Evolutionary conservation across 2,329 filamentous ascomycete genomes (phyloP).

Genomic region (Magnaporthiopsis rhizophila): DNA sequence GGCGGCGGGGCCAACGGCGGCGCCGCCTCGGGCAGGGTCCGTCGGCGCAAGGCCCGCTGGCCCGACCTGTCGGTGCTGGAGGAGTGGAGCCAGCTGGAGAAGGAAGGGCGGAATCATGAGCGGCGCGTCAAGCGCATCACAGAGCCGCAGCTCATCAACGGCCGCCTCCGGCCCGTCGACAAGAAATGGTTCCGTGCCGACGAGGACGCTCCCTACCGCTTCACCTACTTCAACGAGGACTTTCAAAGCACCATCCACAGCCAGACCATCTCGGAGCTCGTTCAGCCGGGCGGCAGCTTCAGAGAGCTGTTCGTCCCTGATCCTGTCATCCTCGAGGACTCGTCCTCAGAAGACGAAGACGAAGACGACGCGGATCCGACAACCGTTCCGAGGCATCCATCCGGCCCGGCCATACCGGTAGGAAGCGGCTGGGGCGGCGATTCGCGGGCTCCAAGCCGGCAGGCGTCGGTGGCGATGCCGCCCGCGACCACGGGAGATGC

Average conservation of each 20-base stretch:
- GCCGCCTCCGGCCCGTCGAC: constrained; percentile 73
- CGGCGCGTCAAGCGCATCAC: constrained; percentile 84
- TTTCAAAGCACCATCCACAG: constrained; percentile 94
- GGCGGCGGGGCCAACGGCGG: constrained; percentile 17
- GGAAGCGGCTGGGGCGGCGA: constrained; percentile 20
- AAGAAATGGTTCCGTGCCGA: constrained; percentile 78
- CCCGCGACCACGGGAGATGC: neutral
- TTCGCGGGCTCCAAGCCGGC: constrained; percentile 36
- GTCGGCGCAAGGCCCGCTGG: constrained; percentile 67
- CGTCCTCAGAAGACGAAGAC: constrained; percentile 58
- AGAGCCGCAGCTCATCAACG: constrained; percentile 87
- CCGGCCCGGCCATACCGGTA: neutral
- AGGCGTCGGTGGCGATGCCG: constrained; percentile 26
- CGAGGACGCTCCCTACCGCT: constrained; percentile 86
- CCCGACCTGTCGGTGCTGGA: constrained; percentile 78
- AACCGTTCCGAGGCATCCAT: neutral
- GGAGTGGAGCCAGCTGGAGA: constrained; percentile 85
- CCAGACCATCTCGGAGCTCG: constrained; percentile 85
- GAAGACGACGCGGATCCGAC: constrained; percentile 34
- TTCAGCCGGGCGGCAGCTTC: constrained; percentile 79
- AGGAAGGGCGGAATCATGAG: constrained; percentile 76
- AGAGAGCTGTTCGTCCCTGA: constrained; percentile 86
- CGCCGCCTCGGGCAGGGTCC: constrained; percentile 11
- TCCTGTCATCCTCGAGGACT: constrained; percentile 65
- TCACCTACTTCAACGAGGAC: constrained; percentile 98